Conservation (phyloP, 306 rosid genomes). For the Pterocarpus macrocarpus region DNA sequence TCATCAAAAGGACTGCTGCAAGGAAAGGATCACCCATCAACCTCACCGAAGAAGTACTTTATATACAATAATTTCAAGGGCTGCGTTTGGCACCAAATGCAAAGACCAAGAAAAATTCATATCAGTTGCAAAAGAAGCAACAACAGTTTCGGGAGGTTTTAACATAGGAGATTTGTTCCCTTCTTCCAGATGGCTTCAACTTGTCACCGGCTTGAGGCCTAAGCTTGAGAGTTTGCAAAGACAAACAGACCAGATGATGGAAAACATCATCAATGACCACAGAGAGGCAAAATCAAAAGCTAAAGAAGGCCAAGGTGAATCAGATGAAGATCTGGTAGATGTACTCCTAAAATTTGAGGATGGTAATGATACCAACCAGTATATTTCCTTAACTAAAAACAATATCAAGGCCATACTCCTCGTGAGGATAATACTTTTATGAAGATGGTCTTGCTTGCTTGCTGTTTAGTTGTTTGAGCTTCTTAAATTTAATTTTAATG, state of each 20-base stretch:
- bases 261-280: background rate
- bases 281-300: background rate
- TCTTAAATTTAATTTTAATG: too few species aligned
- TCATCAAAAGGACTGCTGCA: background rate
- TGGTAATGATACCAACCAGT: background rate
- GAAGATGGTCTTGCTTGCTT: too few species aligned
- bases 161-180: conserved; percentile 12
- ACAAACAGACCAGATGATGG: background rate
- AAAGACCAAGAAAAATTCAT: conserved; percentile 26
- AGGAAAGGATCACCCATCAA: conserved; percentile 25
- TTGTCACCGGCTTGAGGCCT: background rate
- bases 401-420: background rate
- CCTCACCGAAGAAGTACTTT: background rate
- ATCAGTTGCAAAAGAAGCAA: too few species aligned
- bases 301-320: background rate
- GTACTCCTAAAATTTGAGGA: background rate
- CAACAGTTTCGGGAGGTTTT: conserved; percentile 3
- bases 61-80: conserved; percentile 13
- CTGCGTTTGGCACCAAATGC: conserved; percentile 41
- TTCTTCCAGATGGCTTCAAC: conserved; percentile 5
- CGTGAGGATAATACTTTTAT: background rate
- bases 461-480: too few species aligned
- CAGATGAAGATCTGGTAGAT: background rate
- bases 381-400: background rate
- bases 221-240: conserved; percentile 29